A percentile compares a stretch with the other conserved stretches of the same genome.
Evolutionary conservation across 1,284 basidiomycete species (phyloP).

Genomic region (Gymnopus androsaceus): DNA sequence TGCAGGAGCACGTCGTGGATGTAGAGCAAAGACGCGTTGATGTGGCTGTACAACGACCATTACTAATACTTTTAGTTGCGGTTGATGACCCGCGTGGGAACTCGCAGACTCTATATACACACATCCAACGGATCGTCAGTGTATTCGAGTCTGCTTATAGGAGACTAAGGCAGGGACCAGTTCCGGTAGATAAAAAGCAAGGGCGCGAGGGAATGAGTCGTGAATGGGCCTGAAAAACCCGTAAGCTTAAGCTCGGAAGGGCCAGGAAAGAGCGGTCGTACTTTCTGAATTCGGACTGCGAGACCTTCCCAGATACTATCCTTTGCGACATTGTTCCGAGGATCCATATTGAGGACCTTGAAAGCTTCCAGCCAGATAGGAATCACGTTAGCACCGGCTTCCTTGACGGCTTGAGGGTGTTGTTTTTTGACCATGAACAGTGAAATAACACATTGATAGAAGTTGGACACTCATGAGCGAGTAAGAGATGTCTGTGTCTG

Average conservation of each 20-base stretch:
- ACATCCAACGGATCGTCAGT: too few relatives aligned
- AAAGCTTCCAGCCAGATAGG: conserved; percentile 91
- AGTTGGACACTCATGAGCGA: conserved; percentile 84
- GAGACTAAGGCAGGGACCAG: conserved; percentile 63
- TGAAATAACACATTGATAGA: conserved; percentile 87
- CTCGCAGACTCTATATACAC: too few relatives aligned
- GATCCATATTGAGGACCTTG: conserved; percentile 69
- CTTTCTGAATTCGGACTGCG: conserved; percentile 76
- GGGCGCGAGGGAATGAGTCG: conserved; percentile 71
- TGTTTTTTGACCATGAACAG: conserved; percentile 94
- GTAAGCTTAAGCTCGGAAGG: too few relatives aligned
- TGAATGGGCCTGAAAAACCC: conserved; percentile 59
- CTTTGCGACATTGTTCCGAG: conserved; percentile 58
- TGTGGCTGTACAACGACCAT: too few relatives aligned
- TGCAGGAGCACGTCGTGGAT: too few relatives aligned
- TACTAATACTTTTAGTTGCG: too few relatives aligned
- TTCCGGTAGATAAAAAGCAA: conserved; percentile 61
- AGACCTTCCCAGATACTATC: conserved; percentile 76
- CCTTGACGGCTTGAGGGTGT: conserved; percentile 83
- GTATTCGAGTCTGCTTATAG: too few relatives aligned
- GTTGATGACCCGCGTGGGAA: too few relatives aligned
- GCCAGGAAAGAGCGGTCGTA: conserved; percentile 51
- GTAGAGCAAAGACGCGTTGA: too few relatives aligned
- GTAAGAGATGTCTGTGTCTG: conserved; percentile 78
- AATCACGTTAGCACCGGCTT: conserved; percentile 78